These are phyloP conservation scores for Venturia aucupariae DNA, from an alignment of 2,329 filamentous ascomycete genomes.

Conservation along the genomic window DNA sequence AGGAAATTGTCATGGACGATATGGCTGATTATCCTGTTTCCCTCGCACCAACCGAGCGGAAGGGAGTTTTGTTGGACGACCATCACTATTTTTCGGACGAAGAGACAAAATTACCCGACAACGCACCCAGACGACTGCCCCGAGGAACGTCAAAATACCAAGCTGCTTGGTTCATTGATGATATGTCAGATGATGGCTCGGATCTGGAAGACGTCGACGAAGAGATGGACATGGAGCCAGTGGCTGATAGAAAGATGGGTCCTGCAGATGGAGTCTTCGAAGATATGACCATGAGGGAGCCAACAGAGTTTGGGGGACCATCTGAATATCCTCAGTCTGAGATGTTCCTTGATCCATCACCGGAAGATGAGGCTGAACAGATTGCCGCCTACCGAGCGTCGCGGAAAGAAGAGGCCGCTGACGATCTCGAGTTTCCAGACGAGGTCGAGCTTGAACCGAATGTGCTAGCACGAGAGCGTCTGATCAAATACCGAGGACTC, in stretches of 20 bases:
- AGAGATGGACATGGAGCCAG: constrained; percentile 42
- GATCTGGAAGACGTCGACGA: constrained; percentile 54
- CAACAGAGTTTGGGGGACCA: constrained; percentile 53
- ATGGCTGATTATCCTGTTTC: constrained; percentile 41
- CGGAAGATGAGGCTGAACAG: constrained; percentile 75
- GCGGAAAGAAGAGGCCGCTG: constrained; percentile 67
- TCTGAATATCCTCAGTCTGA: constrained; percentile 93
- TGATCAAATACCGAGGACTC: constrained; percentile 79
- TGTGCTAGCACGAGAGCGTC: constrained; percentile 73
- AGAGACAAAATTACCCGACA: constrained; percentile 47
- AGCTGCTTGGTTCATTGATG: constrained; percentile 82
- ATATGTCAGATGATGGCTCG: constrained; percentile 75
- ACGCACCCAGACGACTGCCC: constrained; percentile 63
- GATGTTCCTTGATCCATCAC: constrained; percentile 71
- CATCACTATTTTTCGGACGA: constrained; percentile 98
- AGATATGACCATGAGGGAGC: constrained; percentile 41
- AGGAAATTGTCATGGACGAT: constrained; percentile 72
- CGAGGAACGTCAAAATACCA: constrained; percentile 92
- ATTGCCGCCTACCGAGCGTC: constrained; percentile 67
- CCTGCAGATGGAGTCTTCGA: constrained; percentile 68
- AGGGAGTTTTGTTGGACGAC: constrained; percentile 88
- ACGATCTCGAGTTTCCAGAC: constrained; percentile 92
- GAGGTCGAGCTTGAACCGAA: constrained; percentile 91
- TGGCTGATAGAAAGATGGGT: constrained; percentile 34
- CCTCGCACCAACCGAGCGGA: constrained; percentile 42